Evolutionary conservation across 2,329 filamentous ascomycete genomes (phyloP).

Genomic region (Aspergillus sp.): DNA sequence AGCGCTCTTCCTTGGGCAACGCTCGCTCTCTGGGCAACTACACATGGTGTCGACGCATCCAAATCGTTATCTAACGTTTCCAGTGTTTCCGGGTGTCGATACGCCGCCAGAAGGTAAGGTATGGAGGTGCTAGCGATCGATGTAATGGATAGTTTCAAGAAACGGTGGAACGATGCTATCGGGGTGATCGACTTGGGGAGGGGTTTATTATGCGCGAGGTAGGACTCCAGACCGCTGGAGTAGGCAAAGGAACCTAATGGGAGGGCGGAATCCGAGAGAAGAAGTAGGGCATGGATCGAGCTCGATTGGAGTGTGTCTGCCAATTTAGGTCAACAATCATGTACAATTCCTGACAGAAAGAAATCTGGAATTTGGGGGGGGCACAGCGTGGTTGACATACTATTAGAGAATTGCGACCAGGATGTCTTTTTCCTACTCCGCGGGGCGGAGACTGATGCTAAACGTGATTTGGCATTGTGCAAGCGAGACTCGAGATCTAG

Average conservation of each 20-base stretch:
- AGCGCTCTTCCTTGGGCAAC: constrained; percentile 57
- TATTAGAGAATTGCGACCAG: constrained; percentile 1
- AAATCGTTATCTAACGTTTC: constrained; percentile 57
- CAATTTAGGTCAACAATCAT: not conserved
- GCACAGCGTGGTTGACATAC: constrained; percentile 1
- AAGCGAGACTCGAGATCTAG: constrained; percentile 45
- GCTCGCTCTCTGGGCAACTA: constrained; percentile 58
- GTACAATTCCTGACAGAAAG: not conserved
- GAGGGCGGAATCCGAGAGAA: constrained; percentile 60
- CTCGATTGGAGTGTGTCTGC: constrained; percentile 7
- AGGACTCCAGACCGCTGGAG: constrained; percentile 61
- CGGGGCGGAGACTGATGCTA: constrained; percentile 23
- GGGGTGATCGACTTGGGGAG: constrained; percentile 26
- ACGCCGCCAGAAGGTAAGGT: constrained; percentile 55
- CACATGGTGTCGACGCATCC: constrained; percentile 59
- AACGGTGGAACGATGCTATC: constrained; percentile 47
- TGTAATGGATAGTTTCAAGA: constrained; percentile 53
- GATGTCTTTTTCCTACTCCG: not conserved
- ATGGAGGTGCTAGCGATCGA: constrained; percentile 56
- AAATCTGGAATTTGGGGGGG: not conserved
- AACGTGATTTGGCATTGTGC: constrained; percentile 39
- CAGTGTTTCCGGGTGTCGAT: constrained; percentile 46
- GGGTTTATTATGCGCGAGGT: constrained; percentile 52
- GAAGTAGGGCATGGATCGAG: constrained; percentile 51
- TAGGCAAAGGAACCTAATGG: constrained; percentile 63